Evolutionary conservation across 805 yeast species (phyloP).

Genomic region (Blastobotrys mokoenaii): DNA sequence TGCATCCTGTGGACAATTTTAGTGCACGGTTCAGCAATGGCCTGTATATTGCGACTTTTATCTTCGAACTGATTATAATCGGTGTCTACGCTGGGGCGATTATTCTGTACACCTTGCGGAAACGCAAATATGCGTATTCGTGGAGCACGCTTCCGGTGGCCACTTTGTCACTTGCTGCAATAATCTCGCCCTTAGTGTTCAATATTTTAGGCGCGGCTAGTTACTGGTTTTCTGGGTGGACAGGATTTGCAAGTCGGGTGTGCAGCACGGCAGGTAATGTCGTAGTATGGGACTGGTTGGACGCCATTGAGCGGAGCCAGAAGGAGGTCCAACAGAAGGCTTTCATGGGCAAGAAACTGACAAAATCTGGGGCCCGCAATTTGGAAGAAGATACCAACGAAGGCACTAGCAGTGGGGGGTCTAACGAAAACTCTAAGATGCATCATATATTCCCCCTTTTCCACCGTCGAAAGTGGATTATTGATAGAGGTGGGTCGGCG

Average conservation of each 20-base stretch:
- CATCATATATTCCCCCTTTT: neutral
- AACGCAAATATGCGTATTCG: conserved; percentile 39
- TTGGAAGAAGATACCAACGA: neutral
- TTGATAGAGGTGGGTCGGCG: conserved; percentile 5
- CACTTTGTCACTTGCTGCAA: conserved; percentile 33
- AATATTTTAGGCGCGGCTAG: conserved; percentile 31
- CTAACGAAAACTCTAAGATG: neutral
- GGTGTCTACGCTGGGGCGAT: conserved; percentile 28
- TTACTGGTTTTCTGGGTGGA: conserved; percentile 40
- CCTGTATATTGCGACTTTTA: conserved; percentile 26
- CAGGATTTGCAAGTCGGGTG: conserved; percentile 39
- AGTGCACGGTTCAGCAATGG: conserved; percentile 26
- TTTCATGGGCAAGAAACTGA: conserved; percentile 47
- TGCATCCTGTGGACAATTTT: conserved; percentile 8
- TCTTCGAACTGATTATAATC: conserved; percentile 27
- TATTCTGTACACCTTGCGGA: conserved; percentile 33
- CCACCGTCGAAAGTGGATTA: conserved; percentile 3
- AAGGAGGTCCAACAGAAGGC: conserved; percentile 44
- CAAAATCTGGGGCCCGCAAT: neutral
- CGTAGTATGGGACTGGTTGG: conserved; percentile 61
- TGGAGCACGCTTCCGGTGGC: conserved; percentile 42
- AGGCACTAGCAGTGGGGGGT: too few species aligned
- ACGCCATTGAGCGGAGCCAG: conserved; percentile 43
- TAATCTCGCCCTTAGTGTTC: conserved; percentile 33
- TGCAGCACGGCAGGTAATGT: conserved; percentile 43